These are phyloP conservation scores for Cordyceps pruinosa DNA, from an alignment of 2,329 filamentous ascomycete genomes.

Conservation along the genomic window DNA sequence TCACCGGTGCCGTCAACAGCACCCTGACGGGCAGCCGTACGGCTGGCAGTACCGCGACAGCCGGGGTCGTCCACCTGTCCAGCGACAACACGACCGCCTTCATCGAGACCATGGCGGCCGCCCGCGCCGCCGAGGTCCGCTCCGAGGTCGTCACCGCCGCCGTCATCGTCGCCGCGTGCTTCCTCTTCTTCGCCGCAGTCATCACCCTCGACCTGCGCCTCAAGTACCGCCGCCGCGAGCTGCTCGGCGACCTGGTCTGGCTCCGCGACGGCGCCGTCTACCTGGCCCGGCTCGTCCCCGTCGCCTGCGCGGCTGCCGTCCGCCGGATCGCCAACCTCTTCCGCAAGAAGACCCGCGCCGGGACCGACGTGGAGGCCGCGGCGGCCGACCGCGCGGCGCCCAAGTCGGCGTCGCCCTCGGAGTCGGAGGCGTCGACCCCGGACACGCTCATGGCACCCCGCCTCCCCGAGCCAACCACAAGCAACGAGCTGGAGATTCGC, in stretches of 20 bases:
- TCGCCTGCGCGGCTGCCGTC: too few relatives aligned
- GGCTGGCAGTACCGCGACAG: too few relatives aligned
- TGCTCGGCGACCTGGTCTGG: not conserved
- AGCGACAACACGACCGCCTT: not conserved
- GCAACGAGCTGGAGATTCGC: not conserved
- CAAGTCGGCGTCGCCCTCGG: too few relatives aligned
- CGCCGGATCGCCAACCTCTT: not conserved
- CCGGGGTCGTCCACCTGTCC: too few relatives aligned
- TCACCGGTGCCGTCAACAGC: not conserved
- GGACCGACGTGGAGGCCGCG: not conserved
- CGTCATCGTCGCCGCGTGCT: not conserved
- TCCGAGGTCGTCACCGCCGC: not conserved
- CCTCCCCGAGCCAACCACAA: too few relatives aligned
- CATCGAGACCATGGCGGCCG: too few relatives aligned
- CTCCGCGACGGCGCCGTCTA: not conserved
- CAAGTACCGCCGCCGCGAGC: conserved; percentile 6
- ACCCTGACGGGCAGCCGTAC: not conserved
- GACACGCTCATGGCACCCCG: too few relatives aligned
- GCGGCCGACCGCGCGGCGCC: too few relatives aligned
- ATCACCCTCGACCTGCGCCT: not conserved
- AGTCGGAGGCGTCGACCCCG: too few relatives aligned
- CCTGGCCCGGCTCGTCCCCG: not conserved
- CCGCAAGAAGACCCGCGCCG: not conserved
- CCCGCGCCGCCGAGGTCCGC: not conserved
- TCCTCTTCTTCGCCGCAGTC: not conserved